Base-by-base conservation (phyloP, 805 yeast genomes). In the Peterozyma toletana region DNA sequence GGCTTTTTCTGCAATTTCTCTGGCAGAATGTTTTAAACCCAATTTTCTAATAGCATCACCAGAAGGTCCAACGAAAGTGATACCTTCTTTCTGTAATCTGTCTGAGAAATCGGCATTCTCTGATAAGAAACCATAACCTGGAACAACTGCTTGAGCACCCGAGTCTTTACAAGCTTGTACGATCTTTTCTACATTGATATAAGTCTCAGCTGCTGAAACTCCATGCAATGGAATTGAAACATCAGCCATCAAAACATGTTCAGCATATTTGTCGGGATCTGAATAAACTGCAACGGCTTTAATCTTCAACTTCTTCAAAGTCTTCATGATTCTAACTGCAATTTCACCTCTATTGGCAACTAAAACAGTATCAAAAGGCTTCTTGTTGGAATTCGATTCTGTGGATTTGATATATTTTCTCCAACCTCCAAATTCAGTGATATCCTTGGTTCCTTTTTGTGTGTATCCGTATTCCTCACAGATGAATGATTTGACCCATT, bases 341-440 rank as follows among this genome's bases (percentile, higher is more conserved):
- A 91, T 91, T 66, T 91, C 99, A 61, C 98, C 98, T 67, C 99
- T 78, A 70, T 91, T 91, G 35, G 98, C 98, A 43, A 91, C 93
- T 44, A 91, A 73, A n/a, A 91, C 96, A 10, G 83, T 75, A 16
- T 80, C 71, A 65, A 89, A 88, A 1, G 95, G 93, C 55, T 76
- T 78, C 46, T 65, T 66, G 14, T 53, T 48, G 35, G 57, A 56
- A 17, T 52, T 52, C 33, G 66, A 56, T 46, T 57, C 66, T 46
- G 43, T 69, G 47, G 13, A 60, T 46, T 38, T 56, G 39, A 76
- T 67, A 66, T 86, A 87, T 2, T 71, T 66, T 60, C 81, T 79
- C 91, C 96, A 91, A 4, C 96, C 96, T 37, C 97, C 97, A 58
- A 67, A 84, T 17, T 70, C 62, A n/a, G 97, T 86, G 54, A 91